A percentile compares a stretch with the other conserved stretches of the same genome.
phyloP scores from a whole-genome alignment of 2,329 filamentous ascomycete species.

The Pyrenochaeta sp. region DNA sequence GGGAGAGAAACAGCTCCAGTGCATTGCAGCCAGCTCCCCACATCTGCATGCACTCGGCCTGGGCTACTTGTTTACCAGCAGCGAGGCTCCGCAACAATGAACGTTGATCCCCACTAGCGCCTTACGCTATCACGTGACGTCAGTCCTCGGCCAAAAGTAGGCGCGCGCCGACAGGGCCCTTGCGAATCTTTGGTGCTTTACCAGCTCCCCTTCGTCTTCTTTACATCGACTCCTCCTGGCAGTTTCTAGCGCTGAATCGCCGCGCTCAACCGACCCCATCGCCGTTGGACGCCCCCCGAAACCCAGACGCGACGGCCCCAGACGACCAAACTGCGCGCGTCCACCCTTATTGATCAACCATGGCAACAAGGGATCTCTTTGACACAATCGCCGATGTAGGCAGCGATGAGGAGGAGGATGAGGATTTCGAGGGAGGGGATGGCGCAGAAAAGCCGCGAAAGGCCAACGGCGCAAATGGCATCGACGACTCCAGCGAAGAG shows the following conservation, averaged over 20 bases:
- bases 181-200: constrained; percentile 23
- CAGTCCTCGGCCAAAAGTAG: constrained; percentile 24
- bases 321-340: constrained; percentile 27
- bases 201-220: constrained; percentile 24
- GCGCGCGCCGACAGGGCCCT: constrained; percentile 23
- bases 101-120: constrained; percentile 18
- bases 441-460: constrained; percentile 31
- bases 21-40: too few species aligned
- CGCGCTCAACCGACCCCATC: constrained; percentile 13
- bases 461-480: constrained; percentile 38
- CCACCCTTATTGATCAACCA: constrained; percentile 39
- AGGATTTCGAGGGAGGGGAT: constrained; percentile 45
- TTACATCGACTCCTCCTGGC: constrained; percentile 21
- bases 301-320: constrained; percentile 13
- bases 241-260: constrained; percentile 22
- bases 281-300: constrained; percentile 16
- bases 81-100: constrained; percentile 2
- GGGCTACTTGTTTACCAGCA: too few species aligned
- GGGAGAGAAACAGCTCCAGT: background rate
- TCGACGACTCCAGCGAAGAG: constrained; percentile 50
- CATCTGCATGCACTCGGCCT: too few species aligned
- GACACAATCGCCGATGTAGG: constrained; percentile 86
- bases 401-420: constrained; percentile 56
- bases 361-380: constrained; percentile 69
- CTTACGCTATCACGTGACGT: constrained; percentile 16